Evolutionary conservation across 768 basidiomycete species (phyloP), one percentile per base, ranked within the genome.

Genomic region (Boletus vinaceobasis): DNA sequence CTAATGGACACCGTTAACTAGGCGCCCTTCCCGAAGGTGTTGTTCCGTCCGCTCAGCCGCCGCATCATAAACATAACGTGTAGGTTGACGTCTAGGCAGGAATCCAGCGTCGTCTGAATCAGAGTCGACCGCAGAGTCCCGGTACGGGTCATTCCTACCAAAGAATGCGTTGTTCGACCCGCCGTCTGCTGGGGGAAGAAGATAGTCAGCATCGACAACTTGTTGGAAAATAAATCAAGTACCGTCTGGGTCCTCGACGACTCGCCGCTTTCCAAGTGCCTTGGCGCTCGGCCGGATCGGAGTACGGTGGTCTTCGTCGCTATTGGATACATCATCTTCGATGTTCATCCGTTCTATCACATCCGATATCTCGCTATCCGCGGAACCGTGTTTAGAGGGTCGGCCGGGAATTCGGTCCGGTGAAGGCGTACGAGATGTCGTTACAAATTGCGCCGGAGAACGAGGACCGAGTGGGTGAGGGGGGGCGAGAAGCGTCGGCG

Each of bases 31-130:
- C 54, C 73, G 72, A 50, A 87, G 74, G 53, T 82, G 75, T 73
- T 84, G 77, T 60, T 80, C 75, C 49, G 83, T 83, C 58, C 89
- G 81, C 69, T 96, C 93, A 26, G 91, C 91, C 6, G 87, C 91
- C 0, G 93, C 93, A 66, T 97, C 93, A 68, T 97, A 97, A n/a
- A 88, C 91, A 71, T 87, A 94, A 14, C 80, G 80, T 26, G 83
- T 77, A 3, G 83, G 81, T 19, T 72, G 78, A 45, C 79, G 80
- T 58, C 63, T 64, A 29, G 67, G 37, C 69, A 69, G 62, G 69
- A 72, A 15, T 53, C 61, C 54, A 37, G 46, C 43, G 17, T 81
- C 79, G 23, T 83, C 83, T 10, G 76, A 76, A 45, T 85, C 84
- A 27, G 78, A 80, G 40, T 84, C 80, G 13, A 68, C 51, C 5